Evolutionary conservation across 2,329 filamentous ascomycete species (phyloP), one percentile per base, ranked within the genome.

Genomic region (Microcyclosporella mali): DNA sequence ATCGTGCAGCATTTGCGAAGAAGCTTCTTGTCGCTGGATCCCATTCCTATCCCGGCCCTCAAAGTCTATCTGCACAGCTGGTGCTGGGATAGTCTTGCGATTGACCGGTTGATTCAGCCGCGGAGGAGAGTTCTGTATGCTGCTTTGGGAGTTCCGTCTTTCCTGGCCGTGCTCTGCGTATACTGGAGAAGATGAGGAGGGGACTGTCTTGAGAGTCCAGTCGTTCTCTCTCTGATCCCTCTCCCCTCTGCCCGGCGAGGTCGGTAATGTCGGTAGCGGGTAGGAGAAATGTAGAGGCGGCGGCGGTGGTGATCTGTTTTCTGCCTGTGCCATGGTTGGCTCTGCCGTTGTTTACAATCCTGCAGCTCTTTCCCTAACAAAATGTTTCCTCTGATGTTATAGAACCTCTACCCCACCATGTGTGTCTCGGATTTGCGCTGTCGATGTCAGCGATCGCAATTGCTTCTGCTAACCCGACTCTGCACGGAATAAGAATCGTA

Each of bases 91-190:
- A 11, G 30, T 35, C 33, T 38, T 43, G 15, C 32, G 15, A 12
- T 39, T 34, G 30, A 35, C 29, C 7, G 35, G 27, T 19, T 16
- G 17, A 8, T 9, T 17, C n/a, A 16, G 15, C 33, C 33, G 25
- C 3, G 49, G 45, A 14, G 51, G 49, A 30, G 45, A 46, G 14
- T 41, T 38, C 18, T 50, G 49, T 21, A 50, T 38, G 17, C 49
- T 54, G 36, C 43, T 47, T 6, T 44, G 35, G 14, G 49, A 51
- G 16, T 38, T 25, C n/a, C 46, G 32, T 29, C 51, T 38, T 16
- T 48, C 40, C 33, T 48, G 46, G 19, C 30, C 37, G 28, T 48
- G 52, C n/a, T 33, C 15, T 18, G 40, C 41, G 16, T 46, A 34
- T 12, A 18, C 37, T 28, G 30, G 40, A n/a, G 51, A 46, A 10